A percentile compares a stretch with the other conserved stretches of the same genome.
Evolutionary conservation across 352 stramenopile genomes (phyloP).

Genomic region (Thalassiosira mediterranea): DNA sequence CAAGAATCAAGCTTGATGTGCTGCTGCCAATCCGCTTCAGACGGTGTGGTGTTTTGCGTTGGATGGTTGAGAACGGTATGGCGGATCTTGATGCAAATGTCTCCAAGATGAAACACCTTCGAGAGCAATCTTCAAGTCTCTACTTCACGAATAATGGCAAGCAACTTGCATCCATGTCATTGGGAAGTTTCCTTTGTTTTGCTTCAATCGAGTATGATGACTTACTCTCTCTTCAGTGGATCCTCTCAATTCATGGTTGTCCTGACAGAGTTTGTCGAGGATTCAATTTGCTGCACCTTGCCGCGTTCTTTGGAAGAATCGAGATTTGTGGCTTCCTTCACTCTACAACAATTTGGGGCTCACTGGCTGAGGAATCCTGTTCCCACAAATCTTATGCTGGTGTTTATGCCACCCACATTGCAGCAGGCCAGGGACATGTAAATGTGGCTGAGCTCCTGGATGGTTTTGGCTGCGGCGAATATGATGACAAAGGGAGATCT

Average conservation of each 20-base stretch:
- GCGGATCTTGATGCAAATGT: slow-evolving; percentile 6
- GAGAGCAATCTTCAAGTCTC: slow-evolving; percentile 2
- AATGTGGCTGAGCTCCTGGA: slow-evolving; percentile 18
- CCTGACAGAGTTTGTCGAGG: background rate
- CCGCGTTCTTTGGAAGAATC: slow-evolving; percentile 22
- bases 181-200: slow-evolving; percentile 22
- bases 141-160: slow-evolving; percentile 9
- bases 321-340: slow-evolving; percentile 26
- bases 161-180: background rate
- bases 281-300: slow-evolving; percentile 30
- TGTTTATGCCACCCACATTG: slow-evolving; percentile 27
- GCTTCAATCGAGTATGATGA: slow-evolving; percentile 34
- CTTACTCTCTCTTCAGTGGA: slow-evolving; percentile 23
- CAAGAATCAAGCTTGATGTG: background rate
- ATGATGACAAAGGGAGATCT: slow-evolving; percentile 15
- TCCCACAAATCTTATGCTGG: slow-evolving; percentile 15
- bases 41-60: slow-evolving; percentile 19
- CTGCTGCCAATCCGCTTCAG: background rate
- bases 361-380: slow-evolving; percentile 12
- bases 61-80: slow-evolving; percentile 8
- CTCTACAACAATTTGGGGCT: slow-evolving; percentile 1
- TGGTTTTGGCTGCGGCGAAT: background rate
- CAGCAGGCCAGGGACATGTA: slow-evolving; percentile 19
- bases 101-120: background rate
- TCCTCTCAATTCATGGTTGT: slow-evolving; percentile 4